Base-by-base conservation (phyloP, 495 filamentous ascomycete genomes). In the Talaromyces liani region DNA sequence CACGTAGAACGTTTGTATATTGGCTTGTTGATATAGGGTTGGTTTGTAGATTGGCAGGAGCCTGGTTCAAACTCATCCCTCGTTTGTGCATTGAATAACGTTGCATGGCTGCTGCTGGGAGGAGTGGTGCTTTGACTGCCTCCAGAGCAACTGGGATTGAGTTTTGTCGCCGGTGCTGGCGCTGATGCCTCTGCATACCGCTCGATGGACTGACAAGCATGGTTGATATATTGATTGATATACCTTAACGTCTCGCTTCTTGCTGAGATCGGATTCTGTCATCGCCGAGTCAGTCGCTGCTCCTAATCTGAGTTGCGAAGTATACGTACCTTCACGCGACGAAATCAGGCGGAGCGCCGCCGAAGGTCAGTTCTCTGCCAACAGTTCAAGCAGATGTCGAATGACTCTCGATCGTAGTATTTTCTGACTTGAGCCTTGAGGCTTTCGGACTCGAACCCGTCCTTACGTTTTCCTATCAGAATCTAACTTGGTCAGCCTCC, bases 141-240 rank as follows among this genome's bases (percentile, higher is more conserved):
- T 91, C 88, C 75, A 88, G 89, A 67, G 81, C 82, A 63, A 84
- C 84, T 63, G 92, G 91, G 69, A 91, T 94, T 69, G 92, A 96
- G 70, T 91, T 88, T 79, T 93, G 91, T 73, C 92, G 90, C 71
- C 90, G 85, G 77, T 96, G 91, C 79, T 85, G 85, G 72, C 85
- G 84, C 70, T 85, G 85, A 75, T 87, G 88, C 68, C 80, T 78
- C 66, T 90, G 85, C 75, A 88, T 80, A 77, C 76, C 85, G 73
- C 80, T 84, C 61, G 77, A 77, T 66, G 85, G 82, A 77, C 88
- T 85, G 72, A 89, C 89, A 85, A 92, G 84, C 91, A 94, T 93
- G 73, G 77, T 83, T 74, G 33, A 51, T 47, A 54, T 24, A 9
- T 25, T 34, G 41, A n/a, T 22, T 34, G 60, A 33, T 25, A 47